Conservation (phyloP, 768 basidiomycete genomes). For the Cystofilobasidium macerans region DNA sequence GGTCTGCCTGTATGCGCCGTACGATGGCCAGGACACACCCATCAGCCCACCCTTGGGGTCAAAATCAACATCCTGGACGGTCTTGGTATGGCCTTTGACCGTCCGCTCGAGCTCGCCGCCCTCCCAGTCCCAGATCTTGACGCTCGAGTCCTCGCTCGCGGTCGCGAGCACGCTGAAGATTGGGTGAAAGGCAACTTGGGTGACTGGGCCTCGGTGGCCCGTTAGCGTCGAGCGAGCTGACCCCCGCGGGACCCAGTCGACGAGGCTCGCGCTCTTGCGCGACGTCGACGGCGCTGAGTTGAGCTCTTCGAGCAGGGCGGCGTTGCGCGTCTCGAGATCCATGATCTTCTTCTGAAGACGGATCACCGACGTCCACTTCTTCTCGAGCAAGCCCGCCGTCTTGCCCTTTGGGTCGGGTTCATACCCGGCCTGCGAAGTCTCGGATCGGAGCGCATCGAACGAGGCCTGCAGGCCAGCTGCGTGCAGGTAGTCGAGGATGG, state of each 20-base stretch:
- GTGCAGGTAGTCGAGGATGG: constrained; percentile 39
- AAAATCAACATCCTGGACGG: constrained; percentile 75
- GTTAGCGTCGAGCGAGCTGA: constrained; percentile 66
- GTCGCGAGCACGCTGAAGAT: constrained; percentile 69
- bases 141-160: constrained; percentile 75
- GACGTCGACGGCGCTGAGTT: constrained; percentile 43
- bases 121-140: constrained; percentile 97
- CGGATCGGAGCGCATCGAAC: constrained; percentile 35
- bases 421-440: constrained; percentile 36
- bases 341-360: constrained; percentile 96
- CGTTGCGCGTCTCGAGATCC: constrained; percentile 76
- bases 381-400: constrained; percentile 76
- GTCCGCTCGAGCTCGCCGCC: constrained; percentile 86
- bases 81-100: constrained; percentile 81
- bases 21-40: constrained; percentile 45
- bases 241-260: constrained; percentile 79
- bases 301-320: constrained; percentile 67
- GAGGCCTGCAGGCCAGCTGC: constrained; percentile 32
- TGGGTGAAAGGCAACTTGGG: constrained; percentile 74
- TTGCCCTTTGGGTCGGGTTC: constrained; percentile 65
- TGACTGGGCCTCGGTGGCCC: constrained; percentile 67
- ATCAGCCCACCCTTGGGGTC: constrained; percentile 72
- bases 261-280: constrained; percentile 41
- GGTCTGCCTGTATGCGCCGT: background rate
- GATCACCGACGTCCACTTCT: constrained; percentile 97